Evolutionary conservation across 352 stramenopile species (phyloP).

Genomic region (Phytopythium sindhum): DNA sequence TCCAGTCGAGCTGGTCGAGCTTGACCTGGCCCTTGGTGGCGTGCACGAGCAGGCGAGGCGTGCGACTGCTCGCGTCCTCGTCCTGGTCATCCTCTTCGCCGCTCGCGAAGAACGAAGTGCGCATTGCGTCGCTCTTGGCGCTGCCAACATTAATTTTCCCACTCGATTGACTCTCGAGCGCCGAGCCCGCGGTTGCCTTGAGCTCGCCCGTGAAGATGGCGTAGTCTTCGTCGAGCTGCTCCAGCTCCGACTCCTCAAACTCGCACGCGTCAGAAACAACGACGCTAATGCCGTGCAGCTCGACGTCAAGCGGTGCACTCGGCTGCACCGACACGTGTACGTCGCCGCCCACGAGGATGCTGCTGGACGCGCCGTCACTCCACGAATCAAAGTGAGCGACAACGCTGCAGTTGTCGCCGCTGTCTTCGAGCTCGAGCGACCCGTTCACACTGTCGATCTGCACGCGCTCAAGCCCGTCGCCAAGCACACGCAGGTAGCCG

Average conservation of each 20-base stretch:
- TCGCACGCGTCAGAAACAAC: constrained; percentile 30
- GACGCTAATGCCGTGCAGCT: constrained; percentile 61
- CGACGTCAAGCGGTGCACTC: constrained; percentile 45
- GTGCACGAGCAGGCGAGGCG: constrained; percentile 45
- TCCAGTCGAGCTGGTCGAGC: constrained; percentile 71
- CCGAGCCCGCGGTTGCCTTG: constrained; percentile 15
- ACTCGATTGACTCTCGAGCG: constrained; percentile 14
- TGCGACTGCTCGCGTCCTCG: constrained; percentile 4
- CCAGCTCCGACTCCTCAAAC: constrained; percentile 49
- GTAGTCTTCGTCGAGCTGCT: constrained; percentile 77
- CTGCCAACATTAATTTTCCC: constrained; percentile 76
- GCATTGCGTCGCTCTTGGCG: constrained; percentile 64
- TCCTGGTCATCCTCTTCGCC: constrained; percentile 14
- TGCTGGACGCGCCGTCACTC: constrained; percentile 40
- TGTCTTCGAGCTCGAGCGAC: constrained; percentile 66
- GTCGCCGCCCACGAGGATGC: constrained; percentile 63
- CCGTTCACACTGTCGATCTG: constrained; percentile 67
- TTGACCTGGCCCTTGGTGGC: constrained; percentile 33
- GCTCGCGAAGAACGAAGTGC: constrained; percentile 77
- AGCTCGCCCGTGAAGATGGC: constrained; percentile 60
- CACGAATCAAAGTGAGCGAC: constrained; percentile 74
- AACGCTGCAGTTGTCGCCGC: constrained; percentile 44
- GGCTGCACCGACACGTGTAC: constrained; percentile 66
- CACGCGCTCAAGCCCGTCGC: constrained; percentile 43
- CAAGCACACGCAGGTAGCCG: constrained; percentile 55